Base-by-base conservation (phyloP, 352 stramenopile species). In the Chrysophaeum taylorii region DNA sequence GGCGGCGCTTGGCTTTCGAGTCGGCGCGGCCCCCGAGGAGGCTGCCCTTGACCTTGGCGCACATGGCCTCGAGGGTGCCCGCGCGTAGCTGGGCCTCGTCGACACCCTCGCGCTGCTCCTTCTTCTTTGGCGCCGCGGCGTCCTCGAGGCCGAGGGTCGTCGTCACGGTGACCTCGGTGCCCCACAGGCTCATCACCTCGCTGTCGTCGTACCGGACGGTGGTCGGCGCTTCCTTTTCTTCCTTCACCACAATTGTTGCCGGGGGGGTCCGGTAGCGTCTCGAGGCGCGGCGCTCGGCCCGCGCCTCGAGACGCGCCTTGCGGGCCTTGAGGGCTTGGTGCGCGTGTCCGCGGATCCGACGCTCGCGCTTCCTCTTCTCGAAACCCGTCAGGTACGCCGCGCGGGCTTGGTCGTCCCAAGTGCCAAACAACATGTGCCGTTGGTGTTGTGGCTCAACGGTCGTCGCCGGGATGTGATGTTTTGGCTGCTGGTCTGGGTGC, bases 101-200 rank as follows among this genome's bases (percentile, higher is more conserved):
- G 31, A 43, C 35, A n/a, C n/a, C n/a, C n/a, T n/a, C n/a, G n/a
- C n/a, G n/a, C n/a, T n/a, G n/a, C n/a, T n/a, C n/a, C 12, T 36
- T 9, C 21, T 42, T 25, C 36, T 42, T 43, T 18, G 57, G 57
- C 31, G 57, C 2, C 57, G 27, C 5, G 2, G 27, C 57, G 57
- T 66, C 57, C 36, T 66, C 57, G 1, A 66, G 36, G 21, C 57
- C 57, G 33, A 66, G 33, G 16, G 57, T 66, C 18, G 57, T 66
- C 57, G 57, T 66, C 12, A 66, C 57, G 33, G 57, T 66, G 31
- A 66, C 57, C 2, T 31, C 31, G 33, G 4, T 45, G 31, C 57
- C 57, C 57, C 57, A 66, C 33, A 38, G 35, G 1, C 45, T n/a
- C 31, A 66, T 15, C 12, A 66, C 57, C 23, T 43, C 36, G 16